phyloP scores from a whole-genome alignment of 371 early-diverging fungal species.

The Mucor ambiguus region DNA sequence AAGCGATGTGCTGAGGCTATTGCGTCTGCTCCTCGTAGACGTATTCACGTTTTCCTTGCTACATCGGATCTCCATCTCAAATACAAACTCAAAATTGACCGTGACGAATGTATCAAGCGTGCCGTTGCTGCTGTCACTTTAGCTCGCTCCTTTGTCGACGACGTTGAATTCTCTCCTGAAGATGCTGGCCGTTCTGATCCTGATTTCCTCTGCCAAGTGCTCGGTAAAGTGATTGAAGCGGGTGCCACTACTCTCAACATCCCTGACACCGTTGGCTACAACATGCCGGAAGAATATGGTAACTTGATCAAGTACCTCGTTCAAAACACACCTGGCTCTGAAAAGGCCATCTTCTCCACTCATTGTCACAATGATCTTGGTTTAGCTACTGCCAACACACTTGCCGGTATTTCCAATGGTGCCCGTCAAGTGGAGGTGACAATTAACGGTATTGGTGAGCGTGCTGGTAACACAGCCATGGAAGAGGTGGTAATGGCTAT shows the following conservation, averaged over 20 bases:
- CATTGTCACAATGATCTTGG: conserved; percentile 98
- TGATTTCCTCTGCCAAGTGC: conserved; percentile 83
- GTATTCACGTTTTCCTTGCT: conserved; percentile 95
- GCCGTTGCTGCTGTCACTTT: conserved; percentile 84
- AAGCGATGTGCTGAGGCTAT: conserved; percentile 90
- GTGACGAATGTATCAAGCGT: conserved; percentile 85
- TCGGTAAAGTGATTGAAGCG: conserved; percentile 88
- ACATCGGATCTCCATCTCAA: conserved; percentile 95
- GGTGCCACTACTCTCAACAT: conserved; percentile 97
- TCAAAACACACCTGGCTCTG: conserved; percentile 74
- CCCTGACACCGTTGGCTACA: conserved; percentile 96
- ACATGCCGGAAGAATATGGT: conserved; percentile 90
- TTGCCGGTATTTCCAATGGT: conserved; percentile 88
- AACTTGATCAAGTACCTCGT: conserved; percentile 80
- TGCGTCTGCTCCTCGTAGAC: conserved; percentile 75
- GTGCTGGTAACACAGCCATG: conserved; percentile 96
- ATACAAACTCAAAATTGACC: conserved; percentile 88
- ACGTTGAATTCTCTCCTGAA: conserved; percentile 95
- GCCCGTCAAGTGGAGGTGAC: conserved; percentile 97
- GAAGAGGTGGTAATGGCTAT: conserved; percentile 96
- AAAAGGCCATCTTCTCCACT: conserved; percentile 85
- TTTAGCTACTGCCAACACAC: conserved; percentile 94
- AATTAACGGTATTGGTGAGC: conserved; percentile 97
- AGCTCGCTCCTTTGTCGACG: conserved; percentile 77
- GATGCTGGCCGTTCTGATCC: conserved; percentile 92